A percentile compares a stretch with the other conserved stretches of the same genome.
Evolutionary conservation across 306 rosid species (phyloP).

Genomic region (Lupinus albus): DNA sequence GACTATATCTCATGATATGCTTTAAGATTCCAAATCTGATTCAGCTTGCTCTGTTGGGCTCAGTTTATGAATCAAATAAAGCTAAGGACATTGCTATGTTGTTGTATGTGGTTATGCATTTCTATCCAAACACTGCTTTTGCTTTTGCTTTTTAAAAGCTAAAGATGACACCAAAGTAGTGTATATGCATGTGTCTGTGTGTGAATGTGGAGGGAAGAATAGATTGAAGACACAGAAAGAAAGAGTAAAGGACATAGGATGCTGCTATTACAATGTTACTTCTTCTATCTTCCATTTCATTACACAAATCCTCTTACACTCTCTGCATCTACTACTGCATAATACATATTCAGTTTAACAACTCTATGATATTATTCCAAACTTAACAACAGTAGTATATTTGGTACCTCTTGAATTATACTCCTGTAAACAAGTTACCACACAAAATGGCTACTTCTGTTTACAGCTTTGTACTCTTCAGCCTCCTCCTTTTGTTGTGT

Average conservation of each 20-base stretch:
- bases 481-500: conserved; percentile 38
- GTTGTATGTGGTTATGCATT: conserved; percentile 60
- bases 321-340: conserved; percentile 12
- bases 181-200: conserved; percentile 14
- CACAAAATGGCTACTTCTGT: conserved; percentile 44
- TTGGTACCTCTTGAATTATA: conserved; percentile 31
- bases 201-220: conserved; percentile 33
- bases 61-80: conserved; percentile 21
- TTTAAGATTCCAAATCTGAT: conserved; percentile 42
- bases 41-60: conserved; percentile 36
- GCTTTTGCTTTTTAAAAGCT: conserved; percentile 75
- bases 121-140: conserved; percentile 61
- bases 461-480: conserved; percentile 41
- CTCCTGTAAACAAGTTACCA: conserved; percentile 36
- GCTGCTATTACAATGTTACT: conserved; percentile 30
- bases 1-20: conserved; percentile 28
- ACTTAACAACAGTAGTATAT: neutral
- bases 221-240: conserved; percentile 2
- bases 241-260: conserved; percentile 39
- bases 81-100: conserved; percentile 39
- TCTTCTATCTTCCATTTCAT: conserved; percentile 39
- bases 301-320: conserved; percentile 14
- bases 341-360: conserved; percentile 36
- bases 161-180: conserved; percentile 61
- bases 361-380: conserved; percentile 33